Evolutionary conservation across 495 filamentous ascomycete genomes (phyloP).

Genomic region (Aspergillus biplanus): DNA sequence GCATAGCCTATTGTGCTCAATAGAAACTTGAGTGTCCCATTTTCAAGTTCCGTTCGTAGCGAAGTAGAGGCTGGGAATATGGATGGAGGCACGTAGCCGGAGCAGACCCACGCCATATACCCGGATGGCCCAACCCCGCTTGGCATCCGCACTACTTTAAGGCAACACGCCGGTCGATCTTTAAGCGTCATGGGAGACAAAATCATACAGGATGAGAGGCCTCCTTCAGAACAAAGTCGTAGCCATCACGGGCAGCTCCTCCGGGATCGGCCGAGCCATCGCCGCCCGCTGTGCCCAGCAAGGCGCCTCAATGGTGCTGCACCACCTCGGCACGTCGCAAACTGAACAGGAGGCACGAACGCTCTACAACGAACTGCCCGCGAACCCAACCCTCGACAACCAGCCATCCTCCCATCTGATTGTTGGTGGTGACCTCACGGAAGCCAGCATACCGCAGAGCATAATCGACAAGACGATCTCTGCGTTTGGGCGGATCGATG

Average conservation of each 20-base stretch:
- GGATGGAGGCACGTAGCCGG: too few relatives aligned
- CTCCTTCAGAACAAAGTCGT: constrained; percentile 63
- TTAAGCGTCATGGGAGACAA: too few relatives aligned
- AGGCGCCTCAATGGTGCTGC: constrained; percentile 65
- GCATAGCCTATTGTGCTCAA: too few relatives aligned
- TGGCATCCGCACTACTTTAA: too few relatives aligned
- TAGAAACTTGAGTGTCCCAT: too few relatives aligned
- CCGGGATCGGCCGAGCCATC: constrained; percentile 74
- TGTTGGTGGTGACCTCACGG: background rate
- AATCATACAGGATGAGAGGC: background rate
- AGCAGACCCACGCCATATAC: too few relatives aligned
- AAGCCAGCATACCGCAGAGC: background rate
- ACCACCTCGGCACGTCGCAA: constrained; percentile 61
- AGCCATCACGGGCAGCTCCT: constrained; percentile 71
- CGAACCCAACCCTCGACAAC: constrained; percentile 37
- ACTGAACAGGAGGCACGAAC: constrained; percentile 50
- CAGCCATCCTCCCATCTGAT: constrained; percentile 20
- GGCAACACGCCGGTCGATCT: too few relatives aligned
- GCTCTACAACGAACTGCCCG: constrained; percentile 50
- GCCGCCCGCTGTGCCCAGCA: constrained; percentile 61
- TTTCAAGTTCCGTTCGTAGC: too few relatives aligned
- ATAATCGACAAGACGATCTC: background rate
- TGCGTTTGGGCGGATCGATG: background rate
- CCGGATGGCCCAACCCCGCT: too few relatives aligned
- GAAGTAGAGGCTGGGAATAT: too few relatives aligned